Evolutionary conservation across 148 eudicot genomes (phyloP), one percentile per base, ranked within the genome.

Genomic region (Fagopyrum esculentum): DNA sequence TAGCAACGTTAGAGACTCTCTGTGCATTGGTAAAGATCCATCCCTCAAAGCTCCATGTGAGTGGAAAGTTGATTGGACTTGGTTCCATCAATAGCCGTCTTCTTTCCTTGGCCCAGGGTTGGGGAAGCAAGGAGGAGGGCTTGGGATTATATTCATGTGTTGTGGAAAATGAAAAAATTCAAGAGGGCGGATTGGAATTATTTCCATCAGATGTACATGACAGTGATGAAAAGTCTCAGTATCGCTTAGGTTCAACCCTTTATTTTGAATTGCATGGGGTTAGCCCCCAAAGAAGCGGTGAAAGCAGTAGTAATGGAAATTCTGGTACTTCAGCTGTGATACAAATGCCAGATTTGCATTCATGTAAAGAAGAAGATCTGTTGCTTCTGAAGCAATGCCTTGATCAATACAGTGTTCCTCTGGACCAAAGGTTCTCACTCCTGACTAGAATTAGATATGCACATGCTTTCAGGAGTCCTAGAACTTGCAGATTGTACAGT

Each of bases 101-200:
- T 51, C 78, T 96, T 51, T 89, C 99, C 76, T 86, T 96, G 77
- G 98, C 99, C 35, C 99, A 96, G 78, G 99, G 99, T 71, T 96
- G 99, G 99, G 99, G 99, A 75, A 92, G 97, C 84, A 96, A 96
- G 78, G 99, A 96, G 89, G 99, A 92, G 85, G 99, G 99, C 22
- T 80, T 90, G 86, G 99, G 99, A 66, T 85, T 96, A 82, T 90
- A 87, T 83, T 87, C 97, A 3, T 95, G 99, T 80, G 84, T 95
- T 56, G 79, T 87, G 83, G 85, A 77, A 74, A 93, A 95, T 76
- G 99, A 92, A 79, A 92, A 78, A 86, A 83, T 85, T 78, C 96
- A 85, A 77, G 98, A 91, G 56, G 98, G 87, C 78, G 92, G 89
- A 16, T 60, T 89, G 66, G 81, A 83, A 73, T 78, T 90, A 77